Conservation (phyloP, 1,139 yeast genomes). For the Candida tropicalis region DNA sequence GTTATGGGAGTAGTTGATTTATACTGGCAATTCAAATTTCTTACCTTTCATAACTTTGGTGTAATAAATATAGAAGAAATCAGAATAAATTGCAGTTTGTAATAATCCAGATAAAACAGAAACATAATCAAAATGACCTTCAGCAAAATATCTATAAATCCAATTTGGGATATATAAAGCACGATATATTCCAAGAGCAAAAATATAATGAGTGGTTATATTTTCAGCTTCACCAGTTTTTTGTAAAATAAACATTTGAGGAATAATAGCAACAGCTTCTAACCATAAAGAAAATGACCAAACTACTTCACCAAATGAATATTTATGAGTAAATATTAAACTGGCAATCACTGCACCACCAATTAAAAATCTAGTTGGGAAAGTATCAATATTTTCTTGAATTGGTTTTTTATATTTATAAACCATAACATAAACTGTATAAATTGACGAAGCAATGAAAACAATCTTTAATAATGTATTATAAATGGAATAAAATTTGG, state of each 20-base stretch:
- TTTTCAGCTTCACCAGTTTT: constrained; percentile 88
- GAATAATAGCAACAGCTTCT: constrained; percentile 88
- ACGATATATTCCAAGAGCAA: constrained; percentile 89
- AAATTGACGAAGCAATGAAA: constrained; percentile 73
- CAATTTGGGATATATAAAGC: constrained; percentile 91
- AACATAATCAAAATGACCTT: constrained; percentile 68
- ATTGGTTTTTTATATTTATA: constrained; percentile 61
- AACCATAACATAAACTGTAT: constrained; percentile 75
- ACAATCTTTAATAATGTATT: constrained; percentile 79
- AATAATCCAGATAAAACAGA: constrained; percentile 78
- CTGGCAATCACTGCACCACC: constrained; percentile 64
- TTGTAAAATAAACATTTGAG: constrained; percentile 88
- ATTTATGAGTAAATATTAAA: constrained; percentile 67
- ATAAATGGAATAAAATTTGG: constrained; percentile 66
- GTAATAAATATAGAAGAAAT: constrained; percentile 92
- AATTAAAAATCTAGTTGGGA: constrained; percentile 71
- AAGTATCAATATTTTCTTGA: constrained; percentile 61
- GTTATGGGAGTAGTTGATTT: constrained; percentile 14
- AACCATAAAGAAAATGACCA: constrained; percentile 88
- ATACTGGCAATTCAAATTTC: constrained; percentile 78
- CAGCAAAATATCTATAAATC: constrained; percentile 81
- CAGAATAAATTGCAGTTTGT: constrained; percentile 88
- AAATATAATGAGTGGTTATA: constrained; percentile 87
- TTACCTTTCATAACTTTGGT: constrained; percentile 76
- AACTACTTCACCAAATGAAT: constrained; percentile 58